Evolutionary conservation across 2,329 filamentous ascomycete species (phyloP).

Genomic region (Paecilomyces sp.): DNA sequence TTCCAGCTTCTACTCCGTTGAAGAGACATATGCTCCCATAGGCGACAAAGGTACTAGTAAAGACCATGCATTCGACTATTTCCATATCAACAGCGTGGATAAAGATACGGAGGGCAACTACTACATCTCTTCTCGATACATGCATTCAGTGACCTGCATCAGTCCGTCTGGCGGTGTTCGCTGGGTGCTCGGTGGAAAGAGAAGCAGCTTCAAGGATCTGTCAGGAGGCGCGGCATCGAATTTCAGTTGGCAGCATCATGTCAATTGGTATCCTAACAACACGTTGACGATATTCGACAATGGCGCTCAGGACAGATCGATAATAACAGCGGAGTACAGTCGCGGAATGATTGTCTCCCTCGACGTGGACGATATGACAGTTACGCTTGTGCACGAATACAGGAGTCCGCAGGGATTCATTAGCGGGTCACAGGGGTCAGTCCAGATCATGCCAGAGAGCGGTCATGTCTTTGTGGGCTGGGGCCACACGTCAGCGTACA

Average conservation of each 20-base stretch:
- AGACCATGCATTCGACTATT: conserved; percentile 43
- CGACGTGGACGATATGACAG: conserved; percentile 32
- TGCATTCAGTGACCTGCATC: conserved; percentile 42
- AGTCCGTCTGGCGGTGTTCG: conserved; percentile 42
- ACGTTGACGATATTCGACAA: conserved; percentile 36
- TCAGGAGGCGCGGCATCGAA: conserved; percentile 1
- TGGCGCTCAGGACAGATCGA: conserved; percentile 11
- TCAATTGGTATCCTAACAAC: conserved; percentile 12
- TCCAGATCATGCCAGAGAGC: conserved; percentile 33
- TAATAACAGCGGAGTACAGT: conserved; percentile 19
- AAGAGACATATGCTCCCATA: conserved; percentile 13
- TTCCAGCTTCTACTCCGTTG: conserved; percentile 34
- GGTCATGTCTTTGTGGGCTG: conserved; percentile 44
- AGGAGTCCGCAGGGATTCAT: conserved; percentile 31
- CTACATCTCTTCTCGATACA: conserved; percentile 46
- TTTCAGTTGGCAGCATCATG: conserved; percentile 5
- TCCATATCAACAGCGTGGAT: conserved; percentile 51
- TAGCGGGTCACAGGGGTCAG: conserved; percentile 33
- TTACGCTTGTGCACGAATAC: conserved; percentile 30
- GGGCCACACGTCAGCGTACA: conserved; percentile 44
- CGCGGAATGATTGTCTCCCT: conserved; percentile 39
- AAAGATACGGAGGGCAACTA: conserved; percentile 47
- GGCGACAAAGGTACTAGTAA: conserved; percentile 11
- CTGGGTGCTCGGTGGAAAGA: conserved; percentile 42
- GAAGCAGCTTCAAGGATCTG: conserved; percentile 2